Conservation (phyloP, 352 stramenopile genomes). For the Blastocystis sp. region DNA sequence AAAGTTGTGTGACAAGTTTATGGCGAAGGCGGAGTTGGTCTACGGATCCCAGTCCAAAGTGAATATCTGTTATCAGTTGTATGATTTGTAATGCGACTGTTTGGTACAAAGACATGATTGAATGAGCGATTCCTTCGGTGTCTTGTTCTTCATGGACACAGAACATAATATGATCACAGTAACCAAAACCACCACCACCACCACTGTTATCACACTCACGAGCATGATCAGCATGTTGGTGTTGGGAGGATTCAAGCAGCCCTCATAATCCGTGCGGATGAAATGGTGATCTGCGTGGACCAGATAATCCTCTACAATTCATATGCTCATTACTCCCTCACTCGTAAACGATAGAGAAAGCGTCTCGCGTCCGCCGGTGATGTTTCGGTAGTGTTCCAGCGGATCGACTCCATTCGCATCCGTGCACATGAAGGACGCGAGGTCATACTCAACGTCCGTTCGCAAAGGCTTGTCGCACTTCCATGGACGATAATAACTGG, state of each 20-base stretch:
- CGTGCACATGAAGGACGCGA: not conserved
- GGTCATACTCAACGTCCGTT: not conserved
- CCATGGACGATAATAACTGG: not conserved
- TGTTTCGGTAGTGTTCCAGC: not conserved
- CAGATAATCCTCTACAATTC: not conserved
- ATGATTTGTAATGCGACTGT: too few species aligned
- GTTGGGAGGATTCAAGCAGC: not conserved
- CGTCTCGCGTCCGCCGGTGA: not conserved
- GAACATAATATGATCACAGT: not conserved
- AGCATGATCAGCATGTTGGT: not conserved
- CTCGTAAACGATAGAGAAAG: not conserved
- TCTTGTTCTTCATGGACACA: too few species aligned
- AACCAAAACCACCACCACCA: not conserved
- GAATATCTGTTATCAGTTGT: conserved; percentile 5
- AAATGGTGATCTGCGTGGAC: not conserved
- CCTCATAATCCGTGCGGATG: not conserved
- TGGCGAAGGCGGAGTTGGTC: not conserved
- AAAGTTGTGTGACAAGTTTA: not conserved
- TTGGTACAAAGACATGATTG: too few species aligned
- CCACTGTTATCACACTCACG: not conserved
- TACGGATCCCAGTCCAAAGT: not conserved
- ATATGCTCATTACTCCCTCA: not conserved
- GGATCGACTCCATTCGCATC: not conserved
- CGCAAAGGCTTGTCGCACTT: not conserved
- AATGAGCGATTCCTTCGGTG: too few species aligned